These are phyloP conservation scores for Aegilops umbellulata DNA, from an alignment of 176 grass and related monocot species.

Conservation along the genomic window DNA sequence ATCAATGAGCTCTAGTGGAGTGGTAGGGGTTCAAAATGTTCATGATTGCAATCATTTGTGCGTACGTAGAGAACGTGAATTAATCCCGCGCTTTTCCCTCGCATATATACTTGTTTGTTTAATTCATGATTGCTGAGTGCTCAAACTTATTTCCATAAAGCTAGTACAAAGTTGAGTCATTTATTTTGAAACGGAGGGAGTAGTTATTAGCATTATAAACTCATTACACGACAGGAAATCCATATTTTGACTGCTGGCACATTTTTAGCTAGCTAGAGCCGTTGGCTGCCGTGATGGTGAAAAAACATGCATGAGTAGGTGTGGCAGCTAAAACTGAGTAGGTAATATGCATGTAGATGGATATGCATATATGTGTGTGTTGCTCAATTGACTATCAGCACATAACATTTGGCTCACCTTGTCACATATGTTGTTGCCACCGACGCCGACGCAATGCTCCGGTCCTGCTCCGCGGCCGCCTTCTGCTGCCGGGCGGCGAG, in stretches of 20 bases:
- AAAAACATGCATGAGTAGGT: not conserved
- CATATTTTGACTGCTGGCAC: not conserved
- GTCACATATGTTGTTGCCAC: not conserved
- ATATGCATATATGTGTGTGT: too few species aligned
- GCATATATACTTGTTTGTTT: not conserved
- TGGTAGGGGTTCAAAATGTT: constrained; percentile 30
- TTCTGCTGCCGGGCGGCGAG: constrained; percentile 92
- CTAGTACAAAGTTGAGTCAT: too few species aligned
- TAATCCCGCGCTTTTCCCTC: not conserved
- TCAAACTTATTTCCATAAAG: not conserved
- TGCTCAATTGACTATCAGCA: not conserved
- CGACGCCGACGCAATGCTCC: not conserved
- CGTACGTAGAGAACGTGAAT: not conserved
- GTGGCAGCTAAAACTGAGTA: not conserved
- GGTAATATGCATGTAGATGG: not conserved
- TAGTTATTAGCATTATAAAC: not conserved
- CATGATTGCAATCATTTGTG: constrained; percentile 41
- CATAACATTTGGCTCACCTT: constrained; percentile 26
- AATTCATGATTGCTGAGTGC: not conserved
- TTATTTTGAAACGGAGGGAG: too few species aligned
- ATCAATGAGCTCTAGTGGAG: not conserved
- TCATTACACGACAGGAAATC: not conserved
- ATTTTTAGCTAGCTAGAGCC: not conserved
- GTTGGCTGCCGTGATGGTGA: not conserved
- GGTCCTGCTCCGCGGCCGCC: constrained; percentile 68